Evolutionary conservation across 2,329 filamentous ascomycete genomes (phyloP).

Genomic region (Neurospora sp.): DNA sequence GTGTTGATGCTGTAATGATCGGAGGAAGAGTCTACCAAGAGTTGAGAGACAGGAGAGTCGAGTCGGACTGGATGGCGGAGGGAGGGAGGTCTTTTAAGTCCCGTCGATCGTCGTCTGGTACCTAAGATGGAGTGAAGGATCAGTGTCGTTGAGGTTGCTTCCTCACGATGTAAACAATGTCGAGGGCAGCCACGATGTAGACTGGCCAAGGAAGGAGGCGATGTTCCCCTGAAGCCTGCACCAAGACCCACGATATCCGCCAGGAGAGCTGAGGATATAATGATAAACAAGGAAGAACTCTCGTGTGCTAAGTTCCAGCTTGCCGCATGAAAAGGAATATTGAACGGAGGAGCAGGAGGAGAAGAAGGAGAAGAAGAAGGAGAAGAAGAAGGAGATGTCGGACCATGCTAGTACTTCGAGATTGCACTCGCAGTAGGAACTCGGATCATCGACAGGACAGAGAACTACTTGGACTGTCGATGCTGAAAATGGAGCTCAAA

Average conservation of each 20-base stretch:
- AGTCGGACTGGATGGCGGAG: background rate
- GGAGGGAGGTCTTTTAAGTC: background rate
- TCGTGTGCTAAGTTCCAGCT: background rate
- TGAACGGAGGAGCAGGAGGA: background rate
- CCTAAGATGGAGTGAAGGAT: background rate
- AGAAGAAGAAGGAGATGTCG: background rate
- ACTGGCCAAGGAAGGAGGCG: background rate
- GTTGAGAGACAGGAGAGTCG: constrained; percentile 8
- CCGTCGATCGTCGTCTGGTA: background rate
- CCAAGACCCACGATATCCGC: background rate
- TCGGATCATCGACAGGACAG: background rate
- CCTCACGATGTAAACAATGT: background rate
- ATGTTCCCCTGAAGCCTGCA: background rate
- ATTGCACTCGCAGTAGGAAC: background rate
- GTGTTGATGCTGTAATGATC: constrained; percentile 37
- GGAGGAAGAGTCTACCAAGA: constrained; percentile 15
- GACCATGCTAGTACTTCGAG: background rate
- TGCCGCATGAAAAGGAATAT: background rate
- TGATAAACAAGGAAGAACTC: background rate
- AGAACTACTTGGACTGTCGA: background rate
- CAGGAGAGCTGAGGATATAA: background rate
- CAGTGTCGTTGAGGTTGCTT: background rate
- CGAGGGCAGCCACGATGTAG: background rate
- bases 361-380: background rate
- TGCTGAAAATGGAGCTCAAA: background rate